Base-by-base conservation (phyloP, 2,329 filamentous ascomycete species). In the Penicillium janthinellum region DNA sequence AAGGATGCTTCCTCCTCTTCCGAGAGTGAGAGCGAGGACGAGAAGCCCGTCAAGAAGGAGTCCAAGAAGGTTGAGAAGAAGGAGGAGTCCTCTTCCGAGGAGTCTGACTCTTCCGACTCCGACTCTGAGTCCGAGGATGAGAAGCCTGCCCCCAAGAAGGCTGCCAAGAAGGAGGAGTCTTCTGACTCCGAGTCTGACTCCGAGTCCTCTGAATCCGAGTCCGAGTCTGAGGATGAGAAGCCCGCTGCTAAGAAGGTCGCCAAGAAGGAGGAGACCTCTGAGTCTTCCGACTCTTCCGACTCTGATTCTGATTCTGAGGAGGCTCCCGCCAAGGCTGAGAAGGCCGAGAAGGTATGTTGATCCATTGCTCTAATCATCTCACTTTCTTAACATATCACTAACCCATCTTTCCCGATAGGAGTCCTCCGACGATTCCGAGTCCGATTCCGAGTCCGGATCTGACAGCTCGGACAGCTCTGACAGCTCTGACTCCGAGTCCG, bases 121-220 rank as follows among this genome's bases (percentile, higher is more conserved):
- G 41, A 68, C 20, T 70, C 66, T 41, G 70, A 73, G 60, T 72
- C 70, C 15, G 73, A 78, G 63, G 71, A 73, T 11, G 72, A 78
- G 64, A 75, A 76, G 67, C 68, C 70, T 44, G 64, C 63, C 10
- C 57, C 67, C 58, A 77, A 76, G 66, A 75, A 74, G 63, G 67
- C 68, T 59, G 64, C 61, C n/a, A 71, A 70, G 65, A 73, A 74
- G 54, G 64, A 55, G 52, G 42, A 41, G 22, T 54, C 51, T 37
- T 55, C 61, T 41, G 59, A 65, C 52, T 59, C 62, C 12, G 63
- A 67, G 57, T 63, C 71, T 31, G 28, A 31, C 31, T 31, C 28
- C 6, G 28, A 25, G 25, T 25, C 25, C 20, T 31, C 22, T 55
- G 73, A 75, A n/a, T 58, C 56, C 37, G 48, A 51, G 31, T 68